These are phyloP conservation scores for Penicillium alfredii DNA, from an alignment of 495 filamentous ascomycete genomes.

Conservation along the genomic window DNA sequence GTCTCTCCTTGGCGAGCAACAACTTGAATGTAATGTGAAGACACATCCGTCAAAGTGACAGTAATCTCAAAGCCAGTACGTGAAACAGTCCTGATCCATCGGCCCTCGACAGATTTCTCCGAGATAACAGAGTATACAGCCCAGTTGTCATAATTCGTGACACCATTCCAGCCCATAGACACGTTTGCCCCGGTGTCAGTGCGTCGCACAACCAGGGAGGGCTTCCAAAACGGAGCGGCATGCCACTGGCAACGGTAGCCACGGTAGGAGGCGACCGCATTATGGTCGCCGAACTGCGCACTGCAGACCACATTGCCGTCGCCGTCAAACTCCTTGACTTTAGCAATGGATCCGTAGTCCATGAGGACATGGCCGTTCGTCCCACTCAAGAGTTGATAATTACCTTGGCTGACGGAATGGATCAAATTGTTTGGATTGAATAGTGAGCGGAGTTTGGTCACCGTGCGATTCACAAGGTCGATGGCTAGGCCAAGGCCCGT, in stretches of 20 bases:
- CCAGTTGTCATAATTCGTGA: constrained; percentile 38
- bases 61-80: constrained; percentile 33
- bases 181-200: constrained; percentile 13
- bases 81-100: constrained; percentile 17
- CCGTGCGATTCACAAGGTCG: constrained; percentile 35
- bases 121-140: constrained; percentile 24
- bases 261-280: constrained; percentile 37
- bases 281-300: constrained; percentile 33
- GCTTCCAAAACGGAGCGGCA: constrained; percentile 33
- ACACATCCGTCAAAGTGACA: constrained; percentile 16
- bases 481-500: constrained; percentile 23
- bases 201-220: constrained; percentile 20
- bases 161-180: constrained; percentile 41
- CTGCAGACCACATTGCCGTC: constrained; percentile 28
- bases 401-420: constrained; percentile 43
- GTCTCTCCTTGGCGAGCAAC: constrained; percentile 26
- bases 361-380: constrained; percentile 37
- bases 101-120: constrained; percentile 13
- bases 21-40: constrained; percentile 25
- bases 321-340: constrained; percentile 43
- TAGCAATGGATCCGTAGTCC: constrained; percentile 45
- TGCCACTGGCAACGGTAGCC: constrained; percentile 38
- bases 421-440: constrained; percentile 31
- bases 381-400: constrained; percentile 35
- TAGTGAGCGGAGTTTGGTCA: constrained; percentile 29